Evolutionary conservation across 306 rosid genomes (phyloP), one percentile per base, ranked within the genome.

Genomic region (Citrullus amarus): DNA sequence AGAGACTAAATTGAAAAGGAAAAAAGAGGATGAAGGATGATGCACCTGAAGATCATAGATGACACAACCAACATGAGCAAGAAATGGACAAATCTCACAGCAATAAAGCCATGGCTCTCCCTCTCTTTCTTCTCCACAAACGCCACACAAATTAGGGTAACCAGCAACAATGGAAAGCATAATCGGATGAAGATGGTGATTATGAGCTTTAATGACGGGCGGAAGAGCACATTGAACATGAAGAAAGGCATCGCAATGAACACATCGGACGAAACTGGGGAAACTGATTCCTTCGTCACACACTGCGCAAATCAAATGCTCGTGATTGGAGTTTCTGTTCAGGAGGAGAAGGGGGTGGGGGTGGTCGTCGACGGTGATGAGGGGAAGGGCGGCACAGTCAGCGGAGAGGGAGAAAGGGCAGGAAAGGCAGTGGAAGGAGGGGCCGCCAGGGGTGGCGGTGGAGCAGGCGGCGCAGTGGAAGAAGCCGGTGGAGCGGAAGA

Each of bases 331-430:
- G 17, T 48, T 71, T 44, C 58, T 48, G n/a, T 48, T 0, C 8
- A 71, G 59, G 17, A 71, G 76, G 6, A 71, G 76, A 2, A 71
- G 76, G 2, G 76, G 76, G 54, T 71, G 76, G 41, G 76, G 59
- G 13, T 71, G 76, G 30, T 48, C 2, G 58, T 15, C 22, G 13
- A 71, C 57, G 14, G 58, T 4, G 34, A 71, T 16, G 58, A 25
- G 39, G 0, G 76, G 59, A 0, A 44, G 20, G 36, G 55, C 59
- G 1, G 76, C 76, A 13, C 76, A 71, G 17, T 12, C 5, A 38
- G 76, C 57, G 3, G 36, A 32, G 41, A 71, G 55, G 59, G 56
- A 25, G 13, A 71, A 71, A 16, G 57, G 58, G 36, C 76, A 71
- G 6, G 57, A 2, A 3, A 71, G 55, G 76, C 76, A 71, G 8